Conservation (phyloP, 2,329 filamentous ascomycete species). For the Colletotrichum sp. region DNA sequence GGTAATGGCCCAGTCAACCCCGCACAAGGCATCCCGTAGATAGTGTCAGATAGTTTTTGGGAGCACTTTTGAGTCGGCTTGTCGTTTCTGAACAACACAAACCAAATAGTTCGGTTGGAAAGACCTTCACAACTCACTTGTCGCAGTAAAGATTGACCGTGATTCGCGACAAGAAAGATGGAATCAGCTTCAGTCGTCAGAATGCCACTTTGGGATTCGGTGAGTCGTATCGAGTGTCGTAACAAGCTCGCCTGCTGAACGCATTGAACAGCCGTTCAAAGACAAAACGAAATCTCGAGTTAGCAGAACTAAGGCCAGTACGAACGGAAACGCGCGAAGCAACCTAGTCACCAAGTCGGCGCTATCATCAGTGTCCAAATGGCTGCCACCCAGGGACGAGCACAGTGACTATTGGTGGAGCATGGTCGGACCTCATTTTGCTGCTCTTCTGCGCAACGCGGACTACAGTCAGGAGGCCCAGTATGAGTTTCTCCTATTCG, state of each 20-base stretch:
- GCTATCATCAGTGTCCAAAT: not conserved
- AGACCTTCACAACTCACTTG: not conserved
- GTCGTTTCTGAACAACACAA: not conserved
- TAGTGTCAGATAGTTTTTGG: not conserved
- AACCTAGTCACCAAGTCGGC: not conserved
- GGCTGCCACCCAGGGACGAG: not conserved
- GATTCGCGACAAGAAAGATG: not conserved
- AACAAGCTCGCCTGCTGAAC: not conserved
- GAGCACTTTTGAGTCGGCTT: not conserved
- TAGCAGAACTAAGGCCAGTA: not conserved
- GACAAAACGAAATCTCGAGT: not conserved
- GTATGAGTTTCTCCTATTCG: not conserved
- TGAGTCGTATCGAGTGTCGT: not conserved
- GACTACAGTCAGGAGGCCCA: not conserved
- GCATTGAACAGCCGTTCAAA: not conserved
- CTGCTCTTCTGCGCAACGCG: not conserved
- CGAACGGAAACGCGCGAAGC: not conserved
- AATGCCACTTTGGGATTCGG: not conserved
- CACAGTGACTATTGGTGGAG: conserved; percentile 8
- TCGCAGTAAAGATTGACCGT: accelerated
- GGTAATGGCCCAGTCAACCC: not conserved
- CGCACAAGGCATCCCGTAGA: not conserved
- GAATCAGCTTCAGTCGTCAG: not conserved
- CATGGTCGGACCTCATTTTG: not conserved
- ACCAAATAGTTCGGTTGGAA: not conserved